A percentile compares a stretch with the other conserved stretches of the same genome.
These are phyloP conservation scores for Misopates orontium DNA, from an alignment of 257 asterid species.

Conservation along the genomic window DNA sequence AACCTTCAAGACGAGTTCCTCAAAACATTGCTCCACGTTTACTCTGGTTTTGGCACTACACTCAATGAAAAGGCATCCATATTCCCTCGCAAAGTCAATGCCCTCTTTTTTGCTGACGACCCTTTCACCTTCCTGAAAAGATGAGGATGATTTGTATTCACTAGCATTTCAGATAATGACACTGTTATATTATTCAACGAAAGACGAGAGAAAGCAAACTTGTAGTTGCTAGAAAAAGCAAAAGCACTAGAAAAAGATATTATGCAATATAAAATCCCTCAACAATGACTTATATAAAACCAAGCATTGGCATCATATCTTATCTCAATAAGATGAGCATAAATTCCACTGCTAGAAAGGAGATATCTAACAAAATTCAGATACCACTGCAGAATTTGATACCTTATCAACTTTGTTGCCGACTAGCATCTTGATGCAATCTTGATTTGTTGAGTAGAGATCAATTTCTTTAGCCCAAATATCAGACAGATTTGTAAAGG, in stretches of 20 bases:
- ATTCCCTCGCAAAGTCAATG: constrained; percentile 79
- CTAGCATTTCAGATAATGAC: neutral
- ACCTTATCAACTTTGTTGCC: constrained; percentile 97
- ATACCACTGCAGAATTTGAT: constrained; percentile 11
- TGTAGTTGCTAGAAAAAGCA: neutral
- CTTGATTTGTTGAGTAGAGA: constrained; percentile 83
- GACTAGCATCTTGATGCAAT: constrained; percentile 92
- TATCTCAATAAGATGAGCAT: neutral
- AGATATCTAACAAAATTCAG: neutral
- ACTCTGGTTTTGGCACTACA: constrained; percentile 93
- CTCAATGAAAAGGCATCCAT: constrained; percentile 90
- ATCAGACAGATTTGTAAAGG: constrained; percentile 82
- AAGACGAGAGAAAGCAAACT: neutral
- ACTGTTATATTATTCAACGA: neutral
- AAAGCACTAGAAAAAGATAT: neutral
- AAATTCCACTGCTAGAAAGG: neutral
- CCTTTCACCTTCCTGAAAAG: constrained; percentile 74
- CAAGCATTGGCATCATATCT: constrained; percentile 7
- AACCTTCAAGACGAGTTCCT: constrained; percentile 90
- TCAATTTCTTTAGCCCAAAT: constrained; percentile 94
- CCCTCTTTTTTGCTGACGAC: constrained; percentile 93
- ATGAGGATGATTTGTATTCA: neutral
- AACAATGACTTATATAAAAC: no score
- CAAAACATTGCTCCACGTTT: constrained; percentile 95
- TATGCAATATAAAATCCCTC: no score